These are phyloP conservation scores for Singerocomus rubriflavus DNA, from an alignment of 1,284 basidiomycete species.

Conservation along the genomic window DNA sequence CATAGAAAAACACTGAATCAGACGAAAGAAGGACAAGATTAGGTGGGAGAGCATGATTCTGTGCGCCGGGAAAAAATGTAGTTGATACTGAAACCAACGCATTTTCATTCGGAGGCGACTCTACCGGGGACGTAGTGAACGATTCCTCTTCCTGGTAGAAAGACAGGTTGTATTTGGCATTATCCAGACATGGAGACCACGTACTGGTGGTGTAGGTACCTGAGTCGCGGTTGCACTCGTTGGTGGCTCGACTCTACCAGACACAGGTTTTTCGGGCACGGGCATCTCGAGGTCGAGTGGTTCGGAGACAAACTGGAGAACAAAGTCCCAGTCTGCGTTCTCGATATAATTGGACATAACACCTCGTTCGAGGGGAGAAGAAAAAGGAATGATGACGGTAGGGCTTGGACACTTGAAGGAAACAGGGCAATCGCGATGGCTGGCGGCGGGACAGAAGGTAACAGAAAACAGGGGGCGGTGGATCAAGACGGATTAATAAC, in stretches of 20 bases:
- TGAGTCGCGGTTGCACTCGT: constrained; percentile 35
- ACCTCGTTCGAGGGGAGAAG: not conserved
- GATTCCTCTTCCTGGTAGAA: constrained; percentile 39
- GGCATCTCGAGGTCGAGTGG: constrained; percentile 43
- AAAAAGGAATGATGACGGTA: not conserved
- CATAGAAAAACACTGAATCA: constrained; percentile 75
- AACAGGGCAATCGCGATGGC: not conserved
- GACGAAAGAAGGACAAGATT: constrained; percentile 65
- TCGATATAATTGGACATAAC: constrained; percentile 38
- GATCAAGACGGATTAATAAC: constrained; percentile 12
- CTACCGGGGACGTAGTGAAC: constrained; percentile 46
- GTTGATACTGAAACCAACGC: constrained; percentile 72
- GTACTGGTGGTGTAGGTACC: constrained; percentile 66
- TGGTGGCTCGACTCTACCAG: constrained; percentile 28
- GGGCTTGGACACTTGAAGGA: not conserved
- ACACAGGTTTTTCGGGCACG: constrained; percentile 34
- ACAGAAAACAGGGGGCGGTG: constrained; percentile 24
- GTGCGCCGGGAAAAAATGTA: constrained; percentile 69
- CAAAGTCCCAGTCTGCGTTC: constrained; percentile 55
- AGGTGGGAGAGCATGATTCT: constrained; percentile 49
- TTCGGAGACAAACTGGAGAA: constrained; percentile 62
- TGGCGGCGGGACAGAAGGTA: constrained; percentile 2
- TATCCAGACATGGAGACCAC: constrained; percentile 19
- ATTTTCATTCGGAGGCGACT: constrained; percentile 37
- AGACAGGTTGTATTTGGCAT: constrained; percentile 5